These are phyloP conservation scores for Bretschneidera sinensis DNA, from an alignment of 345 rosid genomes.

Conservation along the genomic window DNA sequence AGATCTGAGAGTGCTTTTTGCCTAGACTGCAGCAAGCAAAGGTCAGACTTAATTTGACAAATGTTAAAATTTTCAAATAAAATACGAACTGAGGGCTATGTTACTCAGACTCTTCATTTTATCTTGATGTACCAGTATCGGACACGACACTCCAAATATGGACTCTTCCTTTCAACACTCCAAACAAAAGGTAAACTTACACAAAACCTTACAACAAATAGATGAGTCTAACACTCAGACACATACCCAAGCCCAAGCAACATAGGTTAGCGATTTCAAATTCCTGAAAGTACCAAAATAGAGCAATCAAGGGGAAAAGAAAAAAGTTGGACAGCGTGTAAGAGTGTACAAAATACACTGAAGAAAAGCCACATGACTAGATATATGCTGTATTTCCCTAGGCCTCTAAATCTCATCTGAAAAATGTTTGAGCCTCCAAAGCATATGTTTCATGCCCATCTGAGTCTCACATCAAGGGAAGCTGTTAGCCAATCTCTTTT, in stretches of 20 bases:
- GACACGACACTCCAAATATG: too few relatives aligned
- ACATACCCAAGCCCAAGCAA: too few relatives aligned
- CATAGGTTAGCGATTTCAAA: background rate
- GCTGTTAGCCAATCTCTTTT: background rate
- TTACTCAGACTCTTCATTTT: too few relatives aligned
- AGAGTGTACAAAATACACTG: background rate
- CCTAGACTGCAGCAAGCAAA: slow-evolving; percentile 64
- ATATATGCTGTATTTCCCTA: background rate
- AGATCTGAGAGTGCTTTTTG: slow-evolving; percentile 81
- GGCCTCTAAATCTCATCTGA: background rate
- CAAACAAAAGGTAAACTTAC: too few relatives aligned
- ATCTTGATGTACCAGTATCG: too few relatives aligned
- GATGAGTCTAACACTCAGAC: too few relatives aligned
- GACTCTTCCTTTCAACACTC: too few relatives aligned
- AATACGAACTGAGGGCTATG: too few relatives aligned
- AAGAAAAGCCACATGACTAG: background rate
- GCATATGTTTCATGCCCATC: background rate
- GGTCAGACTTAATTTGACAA: background rate
- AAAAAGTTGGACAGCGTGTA: background rate
- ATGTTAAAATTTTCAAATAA: background rate
- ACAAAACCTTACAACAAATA: too few relatives aligned
- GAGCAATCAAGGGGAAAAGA: background rate
- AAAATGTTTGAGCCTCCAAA: background rate
- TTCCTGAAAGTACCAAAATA: too few relatives aligned
- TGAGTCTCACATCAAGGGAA: background rate